A percentile compares a stretch with the other conserved stretches of the same genome.
Evolutionary conservation across 106 monocot species (phyloP).

Genomic region (Alisma plantagoaquatica): DNA sequence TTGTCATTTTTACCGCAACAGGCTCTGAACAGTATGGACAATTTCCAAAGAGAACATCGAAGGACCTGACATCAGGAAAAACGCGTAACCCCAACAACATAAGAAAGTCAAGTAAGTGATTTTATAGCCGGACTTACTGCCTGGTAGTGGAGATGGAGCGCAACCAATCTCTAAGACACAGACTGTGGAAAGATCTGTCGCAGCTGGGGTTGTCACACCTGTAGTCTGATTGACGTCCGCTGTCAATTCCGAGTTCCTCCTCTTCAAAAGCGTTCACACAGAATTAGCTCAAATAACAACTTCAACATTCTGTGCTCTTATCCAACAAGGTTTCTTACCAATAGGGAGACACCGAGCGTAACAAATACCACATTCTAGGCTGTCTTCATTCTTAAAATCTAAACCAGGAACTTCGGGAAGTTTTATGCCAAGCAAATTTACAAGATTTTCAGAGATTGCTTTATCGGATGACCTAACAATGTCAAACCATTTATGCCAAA

Average conservation of each 20-base stretch:
- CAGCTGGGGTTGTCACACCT: constrained; percentile 77
- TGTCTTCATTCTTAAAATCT: constrained; percentile 19
- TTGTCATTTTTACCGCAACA: constrained; percentile 59
- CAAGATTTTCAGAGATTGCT: constrained; percentile 52
- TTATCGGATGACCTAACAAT: constrained; percentile 32
- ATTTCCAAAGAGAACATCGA: constrained; percentile 61
- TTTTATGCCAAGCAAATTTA: constrained; percentile 29
- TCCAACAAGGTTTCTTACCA: constrained; percentile 24
- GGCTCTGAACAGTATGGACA: constrained; percentile 62
- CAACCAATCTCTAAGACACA: constrained; percentile 91
- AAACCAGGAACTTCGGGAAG: constrained; percentile 28
- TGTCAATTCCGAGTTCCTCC: constrained; percentile 48
- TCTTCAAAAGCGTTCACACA: constrained; percentile 19
- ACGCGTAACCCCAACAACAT: no score
- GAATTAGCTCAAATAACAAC: not conserved
- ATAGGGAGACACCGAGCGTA: constrained; percentile 63
- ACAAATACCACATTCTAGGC: constrained; percentile 88
- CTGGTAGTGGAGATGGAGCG: constrained; percentile 80
- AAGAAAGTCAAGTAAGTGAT: not conserved
- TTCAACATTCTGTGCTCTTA: no score
- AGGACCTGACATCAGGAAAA: no score
- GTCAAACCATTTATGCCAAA: no score
- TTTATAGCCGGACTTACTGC: constrained; percentile 39
- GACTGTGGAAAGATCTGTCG: constrained; percentile 53
- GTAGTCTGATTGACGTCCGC: constrained; percentile 54